A percentile compares a stretch with the other conserved stretches of the same genome.
Evolutionary conservation across 2,329 filamentous ascomycete species (phyloP).

Genomic region (Simplicillium aogashimaense): DNA sequence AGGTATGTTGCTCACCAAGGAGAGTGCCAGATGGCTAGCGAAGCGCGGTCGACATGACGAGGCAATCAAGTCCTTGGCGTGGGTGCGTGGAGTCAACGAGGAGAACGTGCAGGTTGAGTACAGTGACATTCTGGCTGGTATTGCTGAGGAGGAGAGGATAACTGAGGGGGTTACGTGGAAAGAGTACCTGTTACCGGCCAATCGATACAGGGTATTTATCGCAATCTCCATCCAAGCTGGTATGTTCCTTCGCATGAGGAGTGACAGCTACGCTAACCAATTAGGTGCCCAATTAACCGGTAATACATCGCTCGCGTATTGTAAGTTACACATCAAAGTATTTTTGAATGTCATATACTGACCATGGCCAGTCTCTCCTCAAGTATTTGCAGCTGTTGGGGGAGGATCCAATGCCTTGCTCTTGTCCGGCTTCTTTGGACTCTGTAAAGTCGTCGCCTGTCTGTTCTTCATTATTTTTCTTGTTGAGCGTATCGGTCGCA

Average conservation of each 20-base stretch:
- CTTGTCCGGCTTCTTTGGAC: constrained; percentile 41
- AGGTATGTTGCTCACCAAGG: constrained; percentile 37
- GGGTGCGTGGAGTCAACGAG: constrained; percentile 37
- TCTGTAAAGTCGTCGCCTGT: constrained; percentile 39
- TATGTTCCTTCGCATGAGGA: background rate
- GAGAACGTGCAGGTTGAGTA: constrained; percentile 25
- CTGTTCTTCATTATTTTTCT: constrained; percentile 35
- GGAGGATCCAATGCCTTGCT: constrained; percentile 34
- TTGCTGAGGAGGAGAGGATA: constrained; percentile 30
- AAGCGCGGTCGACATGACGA: constrained; percentile 33
- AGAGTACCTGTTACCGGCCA: background rate
- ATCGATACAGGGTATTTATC: background rate
- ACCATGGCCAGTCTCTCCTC: background rate
- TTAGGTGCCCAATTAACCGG: constrained; percentile 35
- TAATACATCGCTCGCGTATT: constrained; percentile 40
- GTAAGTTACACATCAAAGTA: constrained; percentile 11
- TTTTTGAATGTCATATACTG: constrained; percentile 13
- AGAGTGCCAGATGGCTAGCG: constrained; percentile 36
- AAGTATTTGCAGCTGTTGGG: constrained; percentile 14
- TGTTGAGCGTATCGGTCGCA: constrained; percentile 37
- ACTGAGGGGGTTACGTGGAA: background rate
- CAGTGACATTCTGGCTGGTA: constrained; percentile 30
- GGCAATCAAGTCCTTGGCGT: constrained; percentile 35
- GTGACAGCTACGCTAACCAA: constrained; percentile 10
- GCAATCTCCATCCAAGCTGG: background rate